Percentiles rank a stretch among this genome's conserved stretches.
phyloP scores from a whole-genome alignment of 176 grass and related monocot species.

The Lolium multiflorum region DNA sequence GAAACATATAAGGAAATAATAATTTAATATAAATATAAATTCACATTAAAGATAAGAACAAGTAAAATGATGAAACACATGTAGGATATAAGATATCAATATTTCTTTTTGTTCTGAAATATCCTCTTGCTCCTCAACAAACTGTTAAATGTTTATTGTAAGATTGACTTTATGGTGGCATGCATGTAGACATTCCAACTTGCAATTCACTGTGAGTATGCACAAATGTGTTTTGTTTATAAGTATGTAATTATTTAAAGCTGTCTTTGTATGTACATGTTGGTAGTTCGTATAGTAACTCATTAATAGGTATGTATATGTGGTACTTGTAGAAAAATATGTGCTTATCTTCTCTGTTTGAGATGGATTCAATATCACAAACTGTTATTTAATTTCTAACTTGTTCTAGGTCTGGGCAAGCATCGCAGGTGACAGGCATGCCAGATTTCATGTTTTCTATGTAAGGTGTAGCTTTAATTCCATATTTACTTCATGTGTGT shows the following conservation, averaged over 20 bases:
- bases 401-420: not conserved
- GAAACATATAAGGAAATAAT: not conserved
- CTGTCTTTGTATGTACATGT: not conserved
- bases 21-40: not conserved
- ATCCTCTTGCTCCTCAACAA: not conserved
- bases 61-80: not conserved
- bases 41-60: not conserved
- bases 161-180: not conserved
- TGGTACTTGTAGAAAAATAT: not conserved
- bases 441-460: constrained; percentile 28
- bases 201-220: not conserved
- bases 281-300: not conserved
- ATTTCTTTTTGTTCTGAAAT: not conserved
- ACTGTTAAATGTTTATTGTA: not conserved
- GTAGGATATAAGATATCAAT: not conserved
- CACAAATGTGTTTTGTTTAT: not conserved
- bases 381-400: not conserved
- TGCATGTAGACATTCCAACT: not conserved
- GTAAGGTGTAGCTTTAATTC: not conserved
- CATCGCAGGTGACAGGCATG: not conserved
- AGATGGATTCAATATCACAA: not conserved
- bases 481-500: not conserved
- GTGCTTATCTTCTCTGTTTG: not conserved
- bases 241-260: not conserved
- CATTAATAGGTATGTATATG: no score